Conservation (phyloP, 2,329 filamentous ascomycete genomes). For the Scedosporium minutisporum region DNA sequence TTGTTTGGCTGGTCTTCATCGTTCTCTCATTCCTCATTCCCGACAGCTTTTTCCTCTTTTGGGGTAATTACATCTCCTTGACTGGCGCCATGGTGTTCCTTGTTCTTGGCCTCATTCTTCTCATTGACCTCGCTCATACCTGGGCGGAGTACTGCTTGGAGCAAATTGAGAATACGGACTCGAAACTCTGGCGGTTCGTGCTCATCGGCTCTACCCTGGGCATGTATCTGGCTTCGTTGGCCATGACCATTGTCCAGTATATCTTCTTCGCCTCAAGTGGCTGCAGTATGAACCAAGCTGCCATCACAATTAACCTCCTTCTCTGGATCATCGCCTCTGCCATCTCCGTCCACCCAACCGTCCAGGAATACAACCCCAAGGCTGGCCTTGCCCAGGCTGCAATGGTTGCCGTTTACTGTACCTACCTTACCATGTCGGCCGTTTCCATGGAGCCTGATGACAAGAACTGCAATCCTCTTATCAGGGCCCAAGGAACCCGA, state of each 20-base stretch:
- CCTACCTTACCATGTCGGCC: slow-evolving; percentile 94
- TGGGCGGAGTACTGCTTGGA: slow-evolving; percentile 95
- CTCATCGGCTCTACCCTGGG: slow-evolving; percentile 84
- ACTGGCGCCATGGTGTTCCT: slow-evolving; percentile 87
- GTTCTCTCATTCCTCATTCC: slow-evolving; percentile 93
- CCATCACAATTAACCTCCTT: slow-evolving; percentile 87
- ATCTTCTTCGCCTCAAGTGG: slow-evolving; percentile 77
- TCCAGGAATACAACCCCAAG: slow-evolving; percentile 87
- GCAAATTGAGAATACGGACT: slow-evolving; percentile 86
- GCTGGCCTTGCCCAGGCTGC: slow-evolving; percentile 94
- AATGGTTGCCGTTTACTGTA: slow-evolving; percentile 97
- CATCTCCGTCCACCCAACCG: slow-evolving; percentile 78
- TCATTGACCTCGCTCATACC: slow-evolving; percentile 90
- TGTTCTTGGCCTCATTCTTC: slow-evolving; percentile 78
- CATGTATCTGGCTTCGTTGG: slow-evolving; percentile 87
- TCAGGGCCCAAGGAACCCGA: slow-evolving; percentile 75
- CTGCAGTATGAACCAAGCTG: slow-evolving; percentile 93
- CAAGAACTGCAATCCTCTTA: slow-evolving; percentile 84
- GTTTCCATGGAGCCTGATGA: slow-evolving; percentile 98
- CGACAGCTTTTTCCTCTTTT: slow-evolving; percentile 87
- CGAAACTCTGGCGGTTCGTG: slow-evolving; percentile 70
- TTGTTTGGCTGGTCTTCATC: slow-evolving; percentile 78
- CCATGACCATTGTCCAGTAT: slow-evolving; percentile 96
- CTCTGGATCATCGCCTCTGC: slow-evolving; percentile 71
- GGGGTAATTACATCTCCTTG: slow-evolving; percentile 90